A percentile compares a stretch with the other conserved stretches of the same genome.
These are phyloP conservation scores for Evansstolkia leycettana DNA, from an alignment of 495 filamentous ascomycete species.

Conservation along the genomic window DNA sequence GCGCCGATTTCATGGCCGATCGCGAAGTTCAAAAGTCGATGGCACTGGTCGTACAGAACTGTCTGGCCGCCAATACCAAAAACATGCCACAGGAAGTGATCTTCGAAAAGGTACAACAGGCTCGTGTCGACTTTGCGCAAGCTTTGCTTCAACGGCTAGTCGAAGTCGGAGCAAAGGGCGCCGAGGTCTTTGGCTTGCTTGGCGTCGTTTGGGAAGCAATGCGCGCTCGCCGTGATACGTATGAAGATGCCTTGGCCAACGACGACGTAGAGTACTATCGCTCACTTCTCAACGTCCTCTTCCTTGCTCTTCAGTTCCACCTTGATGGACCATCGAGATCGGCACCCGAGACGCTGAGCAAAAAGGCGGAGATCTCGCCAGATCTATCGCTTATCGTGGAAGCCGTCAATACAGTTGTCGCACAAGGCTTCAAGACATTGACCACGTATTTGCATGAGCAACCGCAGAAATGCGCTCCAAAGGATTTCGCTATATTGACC, in stretches of 20 bases:
- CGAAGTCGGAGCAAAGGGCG: slow-evolving; percentile 43
- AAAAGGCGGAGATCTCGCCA: slow-evolving; percentile 27
- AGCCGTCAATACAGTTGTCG: slow-evolving; percentile 65
- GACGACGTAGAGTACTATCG: slow-evolving; percentile 66
- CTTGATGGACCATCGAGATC: slow-evolving; percentile 14
- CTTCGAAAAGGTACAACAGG: slow-evolving; percentile 57
- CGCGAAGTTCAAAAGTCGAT: slow-evolving; percentile 54
- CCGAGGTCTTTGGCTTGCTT: slow-evolving; percentile 52
- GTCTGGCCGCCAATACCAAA: slow-evolving; percentile 56
- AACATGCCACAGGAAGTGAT: slow-evolving; percentile 55
- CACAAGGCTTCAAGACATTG: slow-evolving; percentile 65
- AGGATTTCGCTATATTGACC: slow-evolving; percentile 80
- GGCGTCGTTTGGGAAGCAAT: slow-evolving; percentile 55
- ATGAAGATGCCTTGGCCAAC: slow-evolving; percentile 45
- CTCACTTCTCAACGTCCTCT: slow-evolving; percentile 71
- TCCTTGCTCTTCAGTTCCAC: slow-evolving; percentile 63
- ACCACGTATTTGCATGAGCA: slow-evolving; percentile 58
- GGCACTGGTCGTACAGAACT: slow-evolving; percentile 54
- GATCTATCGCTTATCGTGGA: slow-evolving; percentile 48
- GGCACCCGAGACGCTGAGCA: slow-evolving; percentile 22
- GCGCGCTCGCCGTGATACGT: slow-evolving; percentile 47
- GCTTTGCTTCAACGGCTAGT: slow-evolving; percentile 66
- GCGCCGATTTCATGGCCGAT: slow-evolving; percentile 49
- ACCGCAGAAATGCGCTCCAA: slow-evolving; percentile 40
- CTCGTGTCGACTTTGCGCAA: slow-evolving; percentile 62